Percentiles rank a stretch among this genome's conserved stretches.
These are phyloP conservation scores for Polytrichum commune DNA, from an alignment of 225 moss, liverwort and hornwort genomes.

Conservation along the genomic window DNA sequence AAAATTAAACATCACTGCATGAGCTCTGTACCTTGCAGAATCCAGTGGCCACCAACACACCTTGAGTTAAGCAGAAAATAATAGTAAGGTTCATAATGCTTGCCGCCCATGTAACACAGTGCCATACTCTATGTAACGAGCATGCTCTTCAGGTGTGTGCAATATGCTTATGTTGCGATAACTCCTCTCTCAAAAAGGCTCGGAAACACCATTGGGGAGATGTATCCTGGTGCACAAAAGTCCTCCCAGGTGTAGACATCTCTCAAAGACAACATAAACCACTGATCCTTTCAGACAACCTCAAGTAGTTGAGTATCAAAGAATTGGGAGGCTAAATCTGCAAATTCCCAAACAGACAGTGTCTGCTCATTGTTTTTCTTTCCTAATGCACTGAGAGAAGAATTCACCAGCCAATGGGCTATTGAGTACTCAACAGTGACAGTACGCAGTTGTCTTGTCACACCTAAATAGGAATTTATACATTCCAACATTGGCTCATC, in stretches of 20 bases:
- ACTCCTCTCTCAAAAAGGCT: constrained; percentile 41
- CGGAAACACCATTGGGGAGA: constrained; percentile 35
- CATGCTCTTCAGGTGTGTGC: constrained; percentile 29
- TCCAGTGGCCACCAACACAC: constrained; percentile 12
- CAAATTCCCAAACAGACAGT: constrained; percentile 15
- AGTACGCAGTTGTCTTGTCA: constrained; percentile 16
- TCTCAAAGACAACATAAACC: neutral
- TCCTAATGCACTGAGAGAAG: neutral
- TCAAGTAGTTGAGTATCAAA: constrained; percentile 27
- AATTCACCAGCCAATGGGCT: constrained; percentile 21
- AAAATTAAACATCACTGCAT: no score
- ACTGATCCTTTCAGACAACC: neutral
- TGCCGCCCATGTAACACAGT: constrained; percentile 31
- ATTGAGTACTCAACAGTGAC: constrained; percentile 22
- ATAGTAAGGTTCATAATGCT: constrained; percentile 20
- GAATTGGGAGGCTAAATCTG: constrained; percentile 17
- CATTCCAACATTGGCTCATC: constrained; percentile 34
- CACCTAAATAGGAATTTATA: constrained; percentile 30
- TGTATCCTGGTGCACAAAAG: neutral
- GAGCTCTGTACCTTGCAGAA: no score
- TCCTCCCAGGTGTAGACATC: neutral
- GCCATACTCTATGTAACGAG: constrained; percentile 39
- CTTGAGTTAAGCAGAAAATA: constrained; percentile 21
- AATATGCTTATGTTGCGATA: constrained; percentile 29
- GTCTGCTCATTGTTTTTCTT: constrained; percentile 17